Evolutionary conservation across 2,329 filamentous ascomycete genomes (phyloP).

Genomic region (Beauveria bassiana): DNA sequence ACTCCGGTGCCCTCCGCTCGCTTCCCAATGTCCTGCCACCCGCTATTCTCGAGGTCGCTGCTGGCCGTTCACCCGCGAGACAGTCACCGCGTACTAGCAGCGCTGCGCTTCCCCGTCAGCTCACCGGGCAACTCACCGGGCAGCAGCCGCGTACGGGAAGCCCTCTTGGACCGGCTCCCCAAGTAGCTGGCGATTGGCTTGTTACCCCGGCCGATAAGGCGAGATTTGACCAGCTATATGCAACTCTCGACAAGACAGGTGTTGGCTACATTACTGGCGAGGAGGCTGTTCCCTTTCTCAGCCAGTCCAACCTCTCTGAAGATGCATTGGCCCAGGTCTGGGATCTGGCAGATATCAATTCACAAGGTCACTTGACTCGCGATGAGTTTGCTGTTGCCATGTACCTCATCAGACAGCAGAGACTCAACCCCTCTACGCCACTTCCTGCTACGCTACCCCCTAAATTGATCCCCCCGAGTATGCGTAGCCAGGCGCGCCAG

Average conservation of each 20-base stretch:
- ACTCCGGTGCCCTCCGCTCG: constrained; percentile 70
- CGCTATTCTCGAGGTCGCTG: constrained; percentile 83
- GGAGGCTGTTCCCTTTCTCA: constrained; percentile 89
- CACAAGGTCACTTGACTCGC: constrained; percentile 72
- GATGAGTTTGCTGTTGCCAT: constrained; percentile 97
- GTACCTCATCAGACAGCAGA: constrained; percentile 89
- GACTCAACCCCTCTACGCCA: constrained; percentile 54
- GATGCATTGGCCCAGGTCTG: constrained; percentile 89
- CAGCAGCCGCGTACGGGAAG: constrained; percentile 57
- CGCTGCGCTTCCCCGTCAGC: constrained; percentile 70
- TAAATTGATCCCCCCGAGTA: constrained; percentile 76
- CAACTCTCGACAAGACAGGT: constrained; percentile 70
- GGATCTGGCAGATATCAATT: constrained; percentile 93
- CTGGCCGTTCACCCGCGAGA: constrained; percentile 49
- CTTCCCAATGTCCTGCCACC: constrained; percentile 76
- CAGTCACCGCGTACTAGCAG: constrained; percentile 47
- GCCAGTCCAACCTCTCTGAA: constrained; percentile 82
- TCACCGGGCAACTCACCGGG: constrained; percentile 73
- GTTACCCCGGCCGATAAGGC: constrained; percentile 77
- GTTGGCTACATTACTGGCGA: constrained; percentile 86
- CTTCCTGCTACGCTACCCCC: constrained; percentile 72
- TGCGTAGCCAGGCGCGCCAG: constrained; percentile 57
- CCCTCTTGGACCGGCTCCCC: constrained; percentile 41
- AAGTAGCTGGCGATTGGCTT: constrained; percentile 58
- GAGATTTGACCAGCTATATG: constrained; percentile 81